phyloP scores from a whole-genome alignment of 805 yeast genomes.

The Wickerhamomyces chaumierensis region DNA sequence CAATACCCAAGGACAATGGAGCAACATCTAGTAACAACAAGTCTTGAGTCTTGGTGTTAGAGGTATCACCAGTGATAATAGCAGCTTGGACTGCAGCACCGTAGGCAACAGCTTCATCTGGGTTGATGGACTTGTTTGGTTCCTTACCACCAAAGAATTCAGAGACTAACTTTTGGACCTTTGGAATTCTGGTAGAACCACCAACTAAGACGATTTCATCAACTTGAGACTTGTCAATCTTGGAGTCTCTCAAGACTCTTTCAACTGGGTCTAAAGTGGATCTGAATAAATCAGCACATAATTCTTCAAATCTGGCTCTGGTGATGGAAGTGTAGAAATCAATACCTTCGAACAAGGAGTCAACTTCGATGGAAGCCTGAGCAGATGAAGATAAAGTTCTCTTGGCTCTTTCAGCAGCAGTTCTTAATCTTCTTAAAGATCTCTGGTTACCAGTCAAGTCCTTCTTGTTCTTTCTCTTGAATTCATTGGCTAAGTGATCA shows the following conservation, averaged over 20 bases:
- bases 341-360: slow-evolving; percentile 91
- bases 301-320: slow-evolving; percentile 98
- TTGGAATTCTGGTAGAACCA: slow-evolving; percentile 99
- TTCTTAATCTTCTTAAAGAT: slow-evolving; percentile 96
- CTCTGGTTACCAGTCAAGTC: slow-evolving; percentile 89
- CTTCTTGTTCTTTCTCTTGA: slow-evolving; percentile 97
- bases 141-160: slow-evolving; percentile 98
- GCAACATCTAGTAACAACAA: slow-evolving; percentile 95
- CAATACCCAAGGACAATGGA: slow-evolving; percentile 97
- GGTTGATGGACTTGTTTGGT: slow-evolving; percentile 96
- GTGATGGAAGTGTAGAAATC: slow-evolving; percentile 97
- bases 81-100: slow-evolving; percentile 99
- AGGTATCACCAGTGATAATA: slow-evolving; percentile 92
- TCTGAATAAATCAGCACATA: slow-evolving; percentile 93
- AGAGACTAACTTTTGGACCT: slow-evolving; percentile 91
- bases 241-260: slow-evolving; percentile 89
- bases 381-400: slow-evolving; percentile 96
- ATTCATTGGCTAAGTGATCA: slow-evolving; percentile 85
- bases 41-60: slow-evolving; percentile 90
- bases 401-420: slow-evolving; percentile 99
- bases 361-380: slow-evolving; percentile 93
- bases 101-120: slow-evolving; percentile 98
- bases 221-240: slow-evolving; percentile 84
- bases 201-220: slow-evolving; percentile 95
- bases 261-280: slow-evolving; percentile 93